Conservation (phyloP, 75 land plant genomes). For the Sequoiadendron giganteum region DNA sequence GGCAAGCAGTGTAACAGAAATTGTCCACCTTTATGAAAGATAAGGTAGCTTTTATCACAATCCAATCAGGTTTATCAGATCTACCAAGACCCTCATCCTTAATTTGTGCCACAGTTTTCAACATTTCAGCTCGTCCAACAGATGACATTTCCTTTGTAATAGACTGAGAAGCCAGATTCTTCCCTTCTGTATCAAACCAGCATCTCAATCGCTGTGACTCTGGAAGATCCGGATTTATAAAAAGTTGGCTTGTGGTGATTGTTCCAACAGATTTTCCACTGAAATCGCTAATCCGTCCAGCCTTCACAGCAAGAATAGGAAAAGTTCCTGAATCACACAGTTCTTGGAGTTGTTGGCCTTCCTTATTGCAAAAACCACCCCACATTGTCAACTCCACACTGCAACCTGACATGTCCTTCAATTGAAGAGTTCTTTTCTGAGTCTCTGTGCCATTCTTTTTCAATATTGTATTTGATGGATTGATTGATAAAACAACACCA, state of each 20-base stretch:
- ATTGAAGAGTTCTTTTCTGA: conserved; percentile 70
- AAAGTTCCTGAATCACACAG: conserved; percentile 79
- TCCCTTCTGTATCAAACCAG: conserved; percentile 87
- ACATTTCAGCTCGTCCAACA: conserved; percentile 45
- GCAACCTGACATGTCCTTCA: conserved; percentile 84
- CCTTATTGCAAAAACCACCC: conserved; percentile 78
- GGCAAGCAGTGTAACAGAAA: conserved; percentile 95
- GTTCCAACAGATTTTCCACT: conserved; percentile 90
- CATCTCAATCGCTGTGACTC: conserved; percentile 57
- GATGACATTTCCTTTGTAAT: conserved; percentile 65
- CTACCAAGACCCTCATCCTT: conserved; percentile 94
- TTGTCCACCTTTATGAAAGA: conserved; percentile 73
- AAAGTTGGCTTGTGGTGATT: conserved; percentile 59
- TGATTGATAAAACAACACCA: conserved; percentile 76
- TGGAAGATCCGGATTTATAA: conserved; percentile 83
- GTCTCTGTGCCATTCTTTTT: conserved; percentile 95
- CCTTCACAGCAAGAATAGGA: conserved; percentile 87
- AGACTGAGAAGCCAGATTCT: conserved; percentile 40
- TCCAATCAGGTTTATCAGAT: conserved; percentile 93
- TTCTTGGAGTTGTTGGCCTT: conserved; percentile 77
- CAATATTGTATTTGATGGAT: conserved; percentile 62
- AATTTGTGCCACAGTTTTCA: conserved; percentile 85
- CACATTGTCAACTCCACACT: conserved; percentile 93
- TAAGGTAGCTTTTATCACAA: conserved; percentile 66
- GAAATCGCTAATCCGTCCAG: conserved; percentile 81